These are phyloP conservation scores for Agarophyton chilense DNA, from an alignment of 23 red algal genomes.

Conservation along the genomic window DNA sequence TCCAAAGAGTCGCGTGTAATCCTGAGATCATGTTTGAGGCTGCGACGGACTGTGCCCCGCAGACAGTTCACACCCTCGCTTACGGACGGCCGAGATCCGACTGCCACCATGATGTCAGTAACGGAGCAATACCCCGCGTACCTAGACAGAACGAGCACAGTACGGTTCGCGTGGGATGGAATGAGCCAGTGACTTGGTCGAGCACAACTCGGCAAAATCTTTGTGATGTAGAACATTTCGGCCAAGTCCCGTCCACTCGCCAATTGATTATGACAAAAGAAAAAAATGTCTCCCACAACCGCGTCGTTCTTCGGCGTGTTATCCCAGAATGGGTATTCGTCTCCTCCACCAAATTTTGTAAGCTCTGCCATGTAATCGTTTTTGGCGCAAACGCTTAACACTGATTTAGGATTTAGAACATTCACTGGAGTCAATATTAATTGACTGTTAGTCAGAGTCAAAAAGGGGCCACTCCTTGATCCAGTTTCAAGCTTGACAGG, in stretches of 20 bases:
- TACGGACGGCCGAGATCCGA: neutral
- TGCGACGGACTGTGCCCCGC: neutral
- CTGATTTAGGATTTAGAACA: neutral
- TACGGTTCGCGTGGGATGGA: neutral
- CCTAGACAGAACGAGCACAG: slow-evolving; percentile 16
- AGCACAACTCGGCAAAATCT: neutral
- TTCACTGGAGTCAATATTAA: slow-evolving; percentile 31
- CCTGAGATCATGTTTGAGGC: neutral
- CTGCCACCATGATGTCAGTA: slow-evolving; percentile 9
- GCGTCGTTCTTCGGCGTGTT: neutral
- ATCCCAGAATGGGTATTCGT: slow-evolving; percentile 5
- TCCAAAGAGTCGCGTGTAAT: neutral
- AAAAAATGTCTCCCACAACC: neutral
- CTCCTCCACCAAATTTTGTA: neutral
- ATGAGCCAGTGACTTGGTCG: slow-evolving; percentile 19
- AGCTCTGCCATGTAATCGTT: neutral
- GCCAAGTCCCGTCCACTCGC: neutral
- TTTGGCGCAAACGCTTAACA: neutral
- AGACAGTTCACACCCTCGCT: slow-evolving; percentile 29
- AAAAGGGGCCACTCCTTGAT: neutral
- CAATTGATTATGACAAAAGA: slow-evolving; percentile 30
- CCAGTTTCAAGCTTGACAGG: neutral
- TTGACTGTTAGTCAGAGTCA: neutral
- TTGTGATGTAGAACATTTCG: slow-evolving; percentile 31
- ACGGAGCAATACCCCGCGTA: slow-evolving; percentile 28